Base-by-base conservation (phyloP, 768 basidiomycete species). In the Pleurotus eryngii region DNA sequence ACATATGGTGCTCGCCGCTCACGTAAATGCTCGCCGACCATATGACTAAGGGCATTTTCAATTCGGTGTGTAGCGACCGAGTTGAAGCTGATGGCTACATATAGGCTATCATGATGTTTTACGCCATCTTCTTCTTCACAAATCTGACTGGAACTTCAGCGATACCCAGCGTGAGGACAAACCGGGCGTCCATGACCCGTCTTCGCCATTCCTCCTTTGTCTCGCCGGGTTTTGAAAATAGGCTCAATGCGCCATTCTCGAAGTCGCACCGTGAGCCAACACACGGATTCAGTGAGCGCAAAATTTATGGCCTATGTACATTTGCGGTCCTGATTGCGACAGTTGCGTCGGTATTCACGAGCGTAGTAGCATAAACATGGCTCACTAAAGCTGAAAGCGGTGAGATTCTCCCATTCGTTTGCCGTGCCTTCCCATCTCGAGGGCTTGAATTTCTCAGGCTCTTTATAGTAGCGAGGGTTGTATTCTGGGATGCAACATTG, bases 301-400 rank as follows among this genome's bases (percentile, higher is more conserved):
- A 56, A 82, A 81, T 51, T 71, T 72, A 9, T 73, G 64, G 14
- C 81, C 78, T 17, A 79, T 65, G 55, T 80, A 81, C 14, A 68
- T 67, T 3, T 76, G 71, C 18, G 76, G 76, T 30, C 77, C 75
- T 70, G 54, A 4, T 39, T 46, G 30, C 39, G 27, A 18, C 12
- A 40, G 17, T 17, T 5, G 12, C 15, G 6, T 26, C 11, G 38
- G 7, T 20, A 15, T 9, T n/a, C 7, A 27, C 12, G 24, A 18
- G 27, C 3, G 1, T 37, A 12, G 38, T 9, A 35, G 22, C 12
- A 37, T 40, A 12, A 49, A 18, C 22, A 9, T 8, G 14, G 47
- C 18, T 20, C 20, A 9, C 70, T 70, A 24, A 67, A 56, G 49
- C 63, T 62, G 55, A 68, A 67, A 46, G 61, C 66, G 24, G 64